Percentiles rank a stretch among this genome's conserved stretches.
These are phyloP conservation scores for Pythium brassicae DNA, from an alignment of 352 stramenopile species.

Conservation along the genomic window DNA sequence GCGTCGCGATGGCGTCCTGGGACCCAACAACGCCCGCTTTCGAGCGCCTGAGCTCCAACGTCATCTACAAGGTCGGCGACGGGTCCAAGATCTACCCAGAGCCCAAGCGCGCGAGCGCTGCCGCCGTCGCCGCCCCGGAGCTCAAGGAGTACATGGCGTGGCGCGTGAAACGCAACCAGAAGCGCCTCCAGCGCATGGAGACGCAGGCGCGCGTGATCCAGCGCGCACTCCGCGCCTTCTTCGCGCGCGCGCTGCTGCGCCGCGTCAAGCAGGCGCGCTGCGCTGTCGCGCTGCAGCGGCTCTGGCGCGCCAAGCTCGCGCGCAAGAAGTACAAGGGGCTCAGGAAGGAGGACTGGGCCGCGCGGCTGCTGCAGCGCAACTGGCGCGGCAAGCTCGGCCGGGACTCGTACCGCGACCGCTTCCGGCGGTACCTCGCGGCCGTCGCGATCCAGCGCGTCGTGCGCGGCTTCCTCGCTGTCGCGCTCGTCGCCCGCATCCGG, in stretches of 20 bases:
- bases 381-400: constrained; percentile 89
- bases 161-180: constrained; percentile 92
- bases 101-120: background rate
- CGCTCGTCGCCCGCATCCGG: constrained; percentile 49
- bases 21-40: constrained; percentile 82
- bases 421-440: constrained; percentile 73
- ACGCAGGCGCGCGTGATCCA: constrained; percentile 86
- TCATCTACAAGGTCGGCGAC: constrained; percentile 78
- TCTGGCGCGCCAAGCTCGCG: constrained; percentile 82
- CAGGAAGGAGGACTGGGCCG: constrained; percentile 87
- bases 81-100: constrained; percentile 87
- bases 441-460: constrained; percentile 85
- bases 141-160: constrained; percentile 96
- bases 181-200: constrained; percentile 87
- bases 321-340: constrained; percentile 68
- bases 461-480: constrained; percentile 70
- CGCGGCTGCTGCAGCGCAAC: constrained; percentile 87
- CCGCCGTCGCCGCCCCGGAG: constrained; percentile 40
- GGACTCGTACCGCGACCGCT: constrained; percentile 69
- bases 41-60: constrained; percentile 81
- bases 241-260: constrained; percentile 75
- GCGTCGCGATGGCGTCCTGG: constrained; percentile 37
- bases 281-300: constrained; percentile 83
- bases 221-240: constrained; percentile 85
- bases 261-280: constrained; percentile 74